Evolutionary conservation across 1,139 yeast species (phyloP).

Genomic region (Hyphopichia buzzinii): DNA sequence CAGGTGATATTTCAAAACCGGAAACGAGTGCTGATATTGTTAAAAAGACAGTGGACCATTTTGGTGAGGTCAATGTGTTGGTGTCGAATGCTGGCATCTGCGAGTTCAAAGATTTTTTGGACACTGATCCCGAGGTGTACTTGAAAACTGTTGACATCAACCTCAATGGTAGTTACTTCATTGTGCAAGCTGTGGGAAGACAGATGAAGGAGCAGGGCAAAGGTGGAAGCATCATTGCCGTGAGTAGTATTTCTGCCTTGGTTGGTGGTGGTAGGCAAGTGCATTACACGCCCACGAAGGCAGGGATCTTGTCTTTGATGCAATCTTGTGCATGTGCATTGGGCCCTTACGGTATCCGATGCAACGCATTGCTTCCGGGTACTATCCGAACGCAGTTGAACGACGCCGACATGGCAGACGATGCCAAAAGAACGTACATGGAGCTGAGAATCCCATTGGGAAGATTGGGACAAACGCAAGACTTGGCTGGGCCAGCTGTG

Average conservation of each 20-base stretch:
- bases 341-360: slow-evolving; percentile 38
- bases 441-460: slow-evolving; percentile 44
- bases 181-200: slow-evolving; percentile 46
- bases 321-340: slow-evolving; percentile 44
- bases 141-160: slow-evolving; percentile 32
- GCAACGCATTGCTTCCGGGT: slow-evolving; percentile 45
- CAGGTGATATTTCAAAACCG: slow-evolving; percentile 43
- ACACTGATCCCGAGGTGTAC: slow-evolving; percentile 30
- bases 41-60: slow-evolving; percentile 26
- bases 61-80: slow-evolving; percentile 40
- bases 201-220: slow-evolving; percentile 44
- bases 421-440: slow-evolving; percentile 29
- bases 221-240: slow-evolving; percentile 47
- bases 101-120: slow-evolving; percentile 25
- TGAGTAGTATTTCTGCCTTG: slow-evolving; percentile 38
- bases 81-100: slow-evolving; percentile 50
- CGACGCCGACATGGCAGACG: slow-evolving; percentile 34
- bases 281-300: slow-evolving; percentile 48
- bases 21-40: slow-evolving; percentile 34
- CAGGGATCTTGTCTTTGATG: slow-evolving; percentile 44
- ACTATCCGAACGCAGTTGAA: slow-evolving; percentile 40
- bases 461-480: slow-evolving; percentile 41
- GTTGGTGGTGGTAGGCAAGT: slow-evolving; percentile 40
- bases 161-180: slow-evolving; percentile 42
- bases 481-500: slow-evolving; percentile 47